Evolutionary conservation across 768 basidiomycete genomes (phyloP).

Genomic region (Megacollybia marginata): DNA sequence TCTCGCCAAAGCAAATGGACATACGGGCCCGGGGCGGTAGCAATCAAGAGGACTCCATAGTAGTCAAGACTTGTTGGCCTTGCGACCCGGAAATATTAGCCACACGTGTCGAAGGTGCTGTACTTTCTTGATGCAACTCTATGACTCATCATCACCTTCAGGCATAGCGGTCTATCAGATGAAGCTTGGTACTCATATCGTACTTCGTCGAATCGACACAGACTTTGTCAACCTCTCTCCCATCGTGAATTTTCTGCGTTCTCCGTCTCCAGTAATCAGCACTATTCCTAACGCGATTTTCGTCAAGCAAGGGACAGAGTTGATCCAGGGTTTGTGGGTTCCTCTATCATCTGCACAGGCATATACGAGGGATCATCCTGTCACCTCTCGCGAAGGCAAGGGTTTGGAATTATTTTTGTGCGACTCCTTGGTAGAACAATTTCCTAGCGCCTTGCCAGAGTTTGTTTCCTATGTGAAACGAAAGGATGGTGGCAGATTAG

Average conservation of each 20-base stretch:
- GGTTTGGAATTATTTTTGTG: conserved; percentile 52
- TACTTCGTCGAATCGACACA: conserved; percentile 71
- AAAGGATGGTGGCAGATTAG: neutral
- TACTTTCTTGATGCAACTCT: conserved; percentile 1
- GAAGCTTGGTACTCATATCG: conserved; percentile 42
- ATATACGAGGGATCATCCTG: conserved; percentile 40
- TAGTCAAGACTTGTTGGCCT: conserved; percentile 60
- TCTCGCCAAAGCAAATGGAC: conserved; percentile 33
- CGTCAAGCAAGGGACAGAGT: conserved; percentile 44
- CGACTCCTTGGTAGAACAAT: conserved; percentile 52
- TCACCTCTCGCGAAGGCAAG: conserved; percentile 12
- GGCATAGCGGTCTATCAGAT: conserved; percentile 74
- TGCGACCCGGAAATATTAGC: conserved; percentile 57
- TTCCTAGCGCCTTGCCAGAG: conserved; percentile 55
- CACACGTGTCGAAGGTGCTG: conserved; percentile 63
- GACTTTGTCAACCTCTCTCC: conserved; percentile 71
- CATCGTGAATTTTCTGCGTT: conserved; percentile 38
- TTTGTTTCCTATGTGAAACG: conserved; percentile 33
- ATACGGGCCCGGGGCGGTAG: conserved; percentile 18
- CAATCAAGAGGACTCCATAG: conserved; percentile 29
- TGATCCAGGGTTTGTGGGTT: conserved; percentile 62
- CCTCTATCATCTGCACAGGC: conserved; percentile 51
- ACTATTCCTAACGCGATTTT: conserved; percentile 39
- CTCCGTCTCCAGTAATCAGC: conserved; percentile 28
- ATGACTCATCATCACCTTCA: conserved; percentile 20